phyloP scores from a whole-genome alignment of 2,329 filamentous ascomycete species.

The Xylariomycetidae sp. region DNA sequence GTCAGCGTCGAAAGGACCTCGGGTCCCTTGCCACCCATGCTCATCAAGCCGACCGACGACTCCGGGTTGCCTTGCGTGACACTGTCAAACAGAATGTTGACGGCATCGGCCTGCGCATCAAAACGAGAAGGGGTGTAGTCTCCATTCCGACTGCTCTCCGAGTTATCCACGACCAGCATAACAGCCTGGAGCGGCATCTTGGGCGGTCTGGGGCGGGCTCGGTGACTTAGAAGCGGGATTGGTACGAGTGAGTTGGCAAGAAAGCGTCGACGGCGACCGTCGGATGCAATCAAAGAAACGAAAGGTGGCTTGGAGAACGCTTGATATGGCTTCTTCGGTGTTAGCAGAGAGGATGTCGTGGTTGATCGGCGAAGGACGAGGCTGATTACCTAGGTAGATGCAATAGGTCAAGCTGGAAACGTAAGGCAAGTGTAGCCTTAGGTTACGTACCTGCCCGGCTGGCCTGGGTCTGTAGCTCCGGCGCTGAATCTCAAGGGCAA shows the following conservation, averaged over 20 bases:
- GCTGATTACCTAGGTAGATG: constrained; percentile 7
- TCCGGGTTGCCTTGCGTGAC: constrained; percentile 95
- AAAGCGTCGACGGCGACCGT: no score
- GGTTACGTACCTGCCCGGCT: no score
- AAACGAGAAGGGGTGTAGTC: constrained; percentile 88
- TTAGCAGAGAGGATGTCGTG: not conserved
- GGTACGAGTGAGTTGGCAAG: no score
- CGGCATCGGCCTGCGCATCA: constrained; percentile 92
- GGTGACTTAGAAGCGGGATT: no score
- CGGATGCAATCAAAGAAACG: not conserved
- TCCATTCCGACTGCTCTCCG: constrained; percentile 95
- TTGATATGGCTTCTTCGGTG: not conserved
- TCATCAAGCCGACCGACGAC: constrained; percentile 96
- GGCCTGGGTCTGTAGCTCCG: no score
- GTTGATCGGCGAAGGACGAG: constrained; percentile 2
- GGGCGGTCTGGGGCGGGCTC: no score
- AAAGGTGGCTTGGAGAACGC: not conserved
- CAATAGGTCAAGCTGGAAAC: constrained; percentile 12
- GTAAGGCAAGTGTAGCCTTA: constrained; percentile 25
- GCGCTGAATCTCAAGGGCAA: no score
- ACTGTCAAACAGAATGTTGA: constrained; percentile 90
- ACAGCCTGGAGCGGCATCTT: constrained; percentile 98
- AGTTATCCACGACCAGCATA: constrained; percentile 99
- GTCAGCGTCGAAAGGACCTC: constrained; percentile 96
- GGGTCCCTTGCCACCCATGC: constrained; percentile 95